Evolutionary conservation across 495 filamentous ascomycete species (phyloP), one percentile per base, ranked within the genome.

Genomic region (Penicillium argentinense): DNA sequence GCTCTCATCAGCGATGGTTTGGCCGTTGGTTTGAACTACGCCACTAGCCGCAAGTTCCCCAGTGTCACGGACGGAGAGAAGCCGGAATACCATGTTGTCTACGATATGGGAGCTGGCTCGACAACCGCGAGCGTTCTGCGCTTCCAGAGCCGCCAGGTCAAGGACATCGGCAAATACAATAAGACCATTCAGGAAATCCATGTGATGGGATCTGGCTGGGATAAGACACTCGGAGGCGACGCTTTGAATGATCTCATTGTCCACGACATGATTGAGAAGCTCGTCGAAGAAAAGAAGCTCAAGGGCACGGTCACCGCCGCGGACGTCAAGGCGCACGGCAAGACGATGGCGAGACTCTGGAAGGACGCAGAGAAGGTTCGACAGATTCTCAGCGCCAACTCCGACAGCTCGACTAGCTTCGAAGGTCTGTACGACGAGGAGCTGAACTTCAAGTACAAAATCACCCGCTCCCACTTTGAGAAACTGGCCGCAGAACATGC

Each of bases 101-200:
- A 90, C 55, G 95, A 99, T 57, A 97, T 97, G 91, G 93, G 93
- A 47, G 93, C 93, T 57, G 93, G 93, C 7, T 95, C 89, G n/a
- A 89, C 95, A 12, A 95, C 89, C 46, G 93, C 92, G n/a, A 95
- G 91, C 6, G 75, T 99, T 13, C 61, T 99, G 62, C 86, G 81
- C 56, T 96, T 97, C 73, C 91, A 95, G 63, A 88, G 86, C 59
- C 82, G 82, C 53, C 85, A 77, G 5, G 87, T 97, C 37, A 99
- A 97, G 74, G 91, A 96, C 60, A 71, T 95, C 47, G 91, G 93
- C 33, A 86, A 84, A 56, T 95, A 81, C 77, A 99, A 96, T 73
- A 99, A 99, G 76, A 96, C 91, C 9, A 67, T 97, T 38, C 93
- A 97, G 65, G 93, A 97, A 67, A 83, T 97, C 18, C 79, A 86